Conservation (phyloP, 257 asterid genomes). For the Apocynum venetum region DNA sequence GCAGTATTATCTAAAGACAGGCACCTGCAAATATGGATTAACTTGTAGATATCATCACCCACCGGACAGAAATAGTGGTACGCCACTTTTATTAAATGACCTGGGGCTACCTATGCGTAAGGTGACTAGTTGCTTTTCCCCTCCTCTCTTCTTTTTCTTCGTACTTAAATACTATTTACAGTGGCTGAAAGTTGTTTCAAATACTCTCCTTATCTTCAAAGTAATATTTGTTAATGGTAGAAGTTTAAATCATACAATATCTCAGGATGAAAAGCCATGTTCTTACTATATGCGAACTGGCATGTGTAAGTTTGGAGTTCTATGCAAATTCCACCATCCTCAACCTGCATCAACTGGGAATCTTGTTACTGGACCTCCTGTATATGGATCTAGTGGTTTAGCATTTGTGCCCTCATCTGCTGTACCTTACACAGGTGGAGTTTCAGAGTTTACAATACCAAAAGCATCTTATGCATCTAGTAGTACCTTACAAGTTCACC, state of each 20-base stretch:
- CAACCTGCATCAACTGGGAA: conserved; percentile 46
- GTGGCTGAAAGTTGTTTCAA: background rate
- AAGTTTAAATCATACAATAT: conserved; percentile 2
- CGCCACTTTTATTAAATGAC: conserved; percentile 33
- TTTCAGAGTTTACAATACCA: conserved; percentile 22
- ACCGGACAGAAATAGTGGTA: conserved; percentile 41
- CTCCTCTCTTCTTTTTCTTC: background rate
- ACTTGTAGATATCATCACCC: conserved; percentile 75
- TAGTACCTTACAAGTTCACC: conserved; percentile 45
- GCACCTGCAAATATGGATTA: conserved; percentile 65
- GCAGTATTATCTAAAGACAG: conserved; percentile 72
- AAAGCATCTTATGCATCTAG: conserved; percentile 33
- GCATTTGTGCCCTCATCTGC: conserved; percentile 7
- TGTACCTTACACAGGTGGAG: conserved; percentile 9
- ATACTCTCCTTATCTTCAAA: background rate
- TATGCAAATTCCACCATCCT: conserved; percentile 73
- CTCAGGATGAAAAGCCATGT: conserved; percentile 55
- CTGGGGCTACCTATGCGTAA: conserved; percentile 74
- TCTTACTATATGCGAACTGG: conserved; percentile 62
- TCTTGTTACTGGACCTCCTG: conserved; percentile 3
- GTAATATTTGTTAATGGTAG: background rate
- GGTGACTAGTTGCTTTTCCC: conserved; percentile 30
- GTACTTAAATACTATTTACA: background rate
- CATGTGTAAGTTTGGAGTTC: conserved; percentile 55
- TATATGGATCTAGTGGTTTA: conserved; percentile 8